Percentiles rank a stretch among this genome's conserved stretches.
phyloP scores from a whole-genome alignment of 257 asterid species.

The Lantana camara region DNA sequence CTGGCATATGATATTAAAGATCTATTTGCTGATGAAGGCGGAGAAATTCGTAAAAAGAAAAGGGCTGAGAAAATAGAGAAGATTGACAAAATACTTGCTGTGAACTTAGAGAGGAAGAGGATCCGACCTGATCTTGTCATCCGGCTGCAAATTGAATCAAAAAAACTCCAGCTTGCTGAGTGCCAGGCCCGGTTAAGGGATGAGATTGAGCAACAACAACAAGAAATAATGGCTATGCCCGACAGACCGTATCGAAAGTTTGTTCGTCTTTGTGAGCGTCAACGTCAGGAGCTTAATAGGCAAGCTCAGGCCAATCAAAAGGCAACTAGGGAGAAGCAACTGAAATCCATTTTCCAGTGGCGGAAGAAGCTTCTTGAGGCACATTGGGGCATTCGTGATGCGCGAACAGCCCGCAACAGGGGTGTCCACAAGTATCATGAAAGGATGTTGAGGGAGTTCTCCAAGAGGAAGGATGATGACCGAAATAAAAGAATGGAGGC shows the following conservation, averaged over 20 bases:
- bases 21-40: constrained; percentile 82
- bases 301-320: constrained; percentile 87
- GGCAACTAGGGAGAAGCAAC: constrained; percentile 88
- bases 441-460: constrained; percentile 92
- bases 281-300: constrained; percentile 93
- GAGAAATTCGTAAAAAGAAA: constrained; percentile 67
- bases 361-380: constrained; percentile 99
- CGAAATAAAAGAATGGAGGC: constrained; percentile 98
- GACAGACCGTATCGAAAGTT: constrained; percentile 96
- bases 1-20: constrained; percentile 89
- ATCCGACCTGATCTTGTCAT: constrained; percentile 88
- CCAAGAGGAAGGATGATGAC: constrained; percentile 88
- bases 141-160: constrained; percentile 90
- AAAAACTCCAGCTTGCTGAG: constrained; percentile 91
- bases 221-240: constrained; percentile 98
- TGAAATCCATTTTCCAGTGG: constrained; percentile 93
- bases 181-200: constrained; percentile 87
- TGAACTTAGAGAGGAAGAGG: constrained; percentile 93
- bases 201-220: constrained; percentile 93
- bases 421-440: constrained; percentile 99
- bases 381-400: constrained; percentile 98
- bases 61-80: constrained; percentile 81
- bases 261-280: constrained; percentile 94
- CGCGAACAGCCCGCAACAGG: constrained; percentile 94
- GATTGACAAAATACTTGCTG: constrained; percentile 82